Evolutionary conservation across 768 basidiomycete species (phyloP), one percentile per base, ranked within the genome.

Genomic region (Mycena olivaceomarginata): DNA sequence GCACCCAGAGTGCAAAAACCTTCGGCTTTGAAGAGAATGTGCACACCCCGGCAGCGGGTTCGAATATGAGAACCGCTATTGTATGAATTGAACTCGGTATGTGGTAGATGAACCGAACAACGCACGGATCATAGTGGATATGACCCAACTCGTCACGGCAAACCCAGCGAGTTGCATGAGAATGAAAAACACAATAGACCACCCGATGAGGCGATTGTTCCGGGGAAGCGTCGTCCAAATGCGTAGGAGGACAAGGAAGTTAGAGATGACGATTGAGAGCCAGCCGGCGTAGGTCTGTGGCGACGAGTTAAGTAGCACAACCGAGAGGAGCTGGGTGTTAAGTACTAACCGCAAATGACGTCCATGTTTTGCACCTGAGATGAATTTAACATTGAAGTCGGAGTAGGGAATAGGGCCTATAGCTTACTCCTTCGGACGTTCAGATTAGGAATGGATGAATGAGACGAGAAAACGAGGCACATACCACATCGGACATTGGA

Each of bases 161-260:
- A 86, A 37, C 37, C 80, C 40, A 5, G 70, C 20, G 12, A 80
- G 41, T 25, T 86, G 85, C 1, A 80, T 81, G 13, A 75, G 18
- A n/a, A 82, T 13, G 37, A 78, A 85, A 43, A 86, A 78, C 1
- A 41, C 20, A 8, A 86, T 25, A 0, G 83, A 82, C 64, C 73
- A 67, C 18, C 77, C 1, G 59, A 85, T 71, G 63, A 85, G 48
- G 6, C 75, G 72, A n/a, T 78, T 81, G 1, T 43, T 48, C 13
- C 83, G 81, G 43, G 83, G 83, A 79, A 85, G 84, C 39, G 83
- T 76, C 18, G 81, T 82, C 83, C 85, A 86, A 8, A 86, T 60
- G 8, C 84, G 85, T 39, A 86, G 80, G 41, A 85, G 75, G 20
- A 85, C 76, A 46, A 85, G 74, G 65, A 85, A 75, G 37, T 75